These are phyloP conservation scores for Beta macrorhiza DNA, from an alignment of 179 eudicot genomes.

Conservation along the genomic window DNA sequence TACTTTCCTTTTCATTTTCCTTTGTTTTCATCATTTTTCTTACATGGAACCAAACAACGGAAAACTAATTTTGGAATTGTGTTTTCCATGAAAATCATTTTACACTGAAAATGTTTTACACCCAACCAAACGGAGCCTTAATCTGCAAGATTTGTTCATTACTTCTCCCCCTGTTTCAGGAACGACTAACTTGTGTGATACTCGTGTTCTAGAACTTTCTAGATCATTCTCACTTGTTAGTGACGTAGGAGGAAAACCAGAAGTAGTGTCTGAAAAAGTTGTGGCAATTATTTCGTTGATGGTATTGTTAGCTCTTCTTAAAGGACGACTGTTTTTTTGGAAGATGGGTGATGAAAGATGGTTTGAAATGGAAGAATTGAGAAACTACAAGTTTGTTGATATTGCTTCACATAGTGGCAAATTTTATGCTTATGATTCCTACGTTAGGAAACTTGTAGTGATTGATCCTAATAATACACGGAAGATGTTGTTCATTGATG, in stretches of 20 bases:
- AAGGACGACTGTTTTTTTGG: neutral
- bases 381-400: neutral
- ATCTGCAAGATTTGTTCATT: constrained; percentile 6
- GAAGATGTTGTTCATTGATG: neutral
- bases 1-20: too few species aligned
- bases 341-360: neutral
- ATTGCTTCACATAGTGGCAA: neutral
- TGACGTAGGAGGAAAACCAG: neutral
- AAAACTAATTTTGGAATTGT: too few species aligned
- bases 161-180: neutral
- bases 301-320: neutral
- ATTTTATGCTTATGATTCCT: constrained; percentile 14
- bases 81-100: too few species aligned
- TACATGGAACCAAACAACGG: too few species aligned
- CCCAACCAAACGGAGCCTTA: neutral
- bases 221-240: neutral
- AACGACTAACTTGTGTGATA: neutral
- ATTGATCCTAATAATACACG: neutral
- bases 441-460: neutral
- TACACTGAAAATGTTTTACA: too few species aligned
- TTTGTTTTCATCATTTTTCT: too few species aligned
- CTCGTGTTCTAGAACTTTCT: neutral
- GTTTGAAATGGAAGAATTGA: neutral
- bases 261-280: constrained; percentile 5
- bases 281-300: neutral